Conservation (phyloP, 441 rosid genomes). For the Populus hybrid region DNA sequence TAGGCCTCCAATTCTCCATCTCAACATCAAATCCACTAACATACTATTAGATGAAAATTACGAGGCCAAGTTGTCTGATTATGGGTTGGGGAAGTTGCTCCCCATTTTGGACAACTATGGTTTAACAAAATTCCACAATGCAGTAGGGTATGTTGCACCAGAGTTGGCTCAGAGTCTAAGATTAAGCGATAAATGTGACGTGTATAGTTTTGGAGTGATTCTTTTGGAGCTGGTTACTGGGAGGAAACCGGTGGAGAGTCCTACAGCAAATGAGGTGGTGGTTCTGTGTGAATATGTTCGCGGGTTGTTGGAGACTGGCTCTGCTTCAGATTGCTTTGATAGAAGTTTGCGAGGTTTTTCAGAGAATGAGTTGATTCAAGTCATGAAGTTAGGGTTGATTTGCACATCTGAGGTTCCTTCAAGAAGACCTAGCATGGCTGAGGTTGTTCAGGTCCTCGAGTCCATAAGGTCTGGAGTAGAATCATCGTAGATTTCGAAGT, state of each 20-base stretch:
- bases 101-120: slow-evolving; percentile 75
- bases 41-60: slow-evolving; percentile 77
- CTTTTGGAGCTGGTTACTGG: slow-evolving; percentile 89
- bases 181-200: slow-evolving; percentile 82
- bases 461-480: slow-evolving; percentile 69
- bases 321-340: slow-evolving; percentile 84
- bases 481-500: slow-evolving; percentile 36
- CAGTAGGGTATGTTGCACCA: slow-evolving; percentile 93
- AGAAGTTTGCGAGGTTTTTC: slow-evolving; percentile 59
- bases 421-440: slow-evolving; percentile 97
- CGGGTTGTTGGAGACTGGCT: slow-evolving; percentile 64
- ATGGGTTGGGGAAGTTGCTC: slow-evolving; percentile 75
- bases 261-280: slow-evolving; percentile 54
- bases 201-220: slow-evolving; percentile 86
- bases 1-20: slow-evolving; percentile 82
- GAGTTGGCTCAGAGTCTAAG: slow-evolving; percentile 83
- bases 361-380: slow-evolving; percentile 91
- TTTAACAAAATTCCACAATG: slow-evolving; percentile 67
- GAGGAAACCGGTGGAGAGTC: slow-evolving; percentile 85
- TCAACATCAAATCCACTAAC: slow-evolving; percentile 82
- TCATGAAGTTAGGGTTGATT: slow-evolving; percentile 87
- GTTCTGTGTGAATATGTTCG: slow-evolving; percentile 82
- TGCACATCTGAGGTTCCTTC: slow-evolving; percentile 71
- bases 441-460: slow-evolving; percentile 95
- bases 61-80: slow-evolving; percentile 79